A percentile compares a stretch with the other conserved stretches of the same genome.
These are phyloP conservation scores for Penicillium rolfsii DNA, from an alignment of 2,329 filamentous ascomycete genomes.

Conservation along the genomic window DNA sequence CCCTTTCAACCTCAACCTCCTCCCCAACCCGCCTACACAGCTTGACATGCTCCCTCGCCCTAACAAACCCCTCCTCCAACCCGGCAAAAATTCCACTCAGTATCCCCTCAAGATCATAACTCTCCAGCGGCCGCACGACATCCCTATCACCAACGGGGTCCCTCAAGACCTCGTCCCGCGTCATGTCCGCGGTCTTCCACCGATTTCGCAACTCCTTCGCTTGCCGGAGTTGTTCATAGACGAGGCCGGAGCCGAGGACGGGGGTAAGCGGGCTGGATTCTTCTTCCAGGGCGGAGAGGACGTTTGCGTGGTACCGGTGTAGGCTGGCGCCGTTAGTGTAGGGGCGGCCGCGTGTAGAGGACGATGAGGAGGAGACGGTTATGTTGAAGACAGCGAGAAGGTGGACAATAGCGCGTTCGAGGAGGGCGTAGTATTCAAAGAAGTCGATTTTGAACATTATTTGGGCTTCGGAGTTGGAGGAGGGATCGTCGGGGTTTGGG, in stretches of 20 bases:
- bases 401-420: conserved; percentile 71
- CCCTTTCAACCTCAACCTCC: conserved; percentile 35
- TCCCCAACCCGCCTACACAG: conserved; percentile 30
- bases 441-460: conserved; percentile 79
- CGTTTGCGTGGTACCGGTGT: conserved; percentile 71
- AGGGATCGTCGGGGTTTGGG: background rate
- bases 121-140: conserved; percentile 52
- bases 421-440: conserved; percentile 73
- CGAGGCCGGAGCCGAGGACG: conserved; percentile 59
- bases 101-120: conserved; percentile 66
- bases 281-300: conserved; percentile 65
- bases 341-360: background rate
- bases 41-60: conserved; percentile 55
- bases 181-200: conserved; percentile 69
- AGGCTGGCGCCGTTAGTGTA: conserved; percentile 29
- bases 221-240: conserved; percentile 61
- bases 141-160: conserved; percentile 31
- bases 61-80: conserved; percentile 60
- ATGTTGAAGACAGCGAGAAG: conserved; percentile 68
- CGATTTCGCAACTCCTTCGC: conserved; percentile 73
- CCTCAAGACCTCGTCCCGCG: conserved; percentile 30
- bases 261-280: conserved; percentile 59
- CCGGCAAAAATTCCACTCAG: conserved; percentile 61
- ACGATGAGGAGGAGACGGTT: conserved; percentile 44
- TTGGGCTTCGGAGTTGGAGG: conserved; percentile 50